These are phyloP conservation scores for Brassica rapa DNA, from an alignment of 345 rosid genomes.

Conservation along the genomic window DNA sequence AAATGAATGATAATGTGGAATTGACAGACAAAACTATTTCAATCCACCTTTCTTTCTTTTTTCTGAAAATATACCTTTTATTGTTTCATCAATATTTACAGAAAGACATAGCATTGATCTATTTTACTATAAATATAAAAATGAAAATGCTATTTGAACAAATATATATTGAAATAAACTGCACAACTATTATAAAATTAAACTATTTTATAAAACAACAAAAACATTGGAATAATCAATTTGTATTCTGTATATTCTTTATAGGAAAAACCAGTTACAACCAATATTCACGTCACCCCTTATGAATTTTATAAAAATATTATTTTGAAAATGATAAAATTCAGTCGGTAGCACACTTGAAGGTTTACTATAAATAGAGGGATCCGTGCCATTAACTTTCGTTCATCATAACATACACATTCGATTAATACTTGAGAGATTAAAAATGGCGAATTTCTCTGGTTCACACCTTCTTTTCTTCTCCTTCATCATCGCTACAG, in stretches of 20 bases:
- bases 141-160: not conserved
- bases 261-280: not conserved
- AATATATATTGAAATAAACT: not conserved
- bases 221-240: not conserved
- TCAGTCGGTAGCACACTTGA: not conserved
- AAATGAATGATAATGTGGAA: not conserved
- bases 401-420: conserved; percentile 2
- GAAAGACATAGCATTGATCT: not conserved
- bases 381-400: not conserved
- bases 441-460: conserved; percentile 21
- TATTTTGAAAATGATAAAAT: not conserved
- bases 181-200: not conserved
- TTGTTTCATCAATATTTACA: not conserved
- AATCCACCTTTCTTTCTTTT: not conserved
- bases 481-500: not conserved
- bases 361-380: conserved; percentile 27
- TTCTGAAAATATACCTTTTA: not conserved
- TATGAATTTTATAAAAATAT: not conserved
- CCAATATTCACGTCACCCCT: not conserved
- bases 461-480: not conserved
- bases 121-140: too few species aligned
- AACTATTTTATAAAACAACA: too few species aligned
- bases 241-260: not conserved
- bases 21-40: not conserved
- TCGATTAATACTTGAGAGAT: not conserved